phyloP scores from a whole-genome alignment of 2,329 filamentous ascomycete species.

The Xylariaceae sp. region DNA sequence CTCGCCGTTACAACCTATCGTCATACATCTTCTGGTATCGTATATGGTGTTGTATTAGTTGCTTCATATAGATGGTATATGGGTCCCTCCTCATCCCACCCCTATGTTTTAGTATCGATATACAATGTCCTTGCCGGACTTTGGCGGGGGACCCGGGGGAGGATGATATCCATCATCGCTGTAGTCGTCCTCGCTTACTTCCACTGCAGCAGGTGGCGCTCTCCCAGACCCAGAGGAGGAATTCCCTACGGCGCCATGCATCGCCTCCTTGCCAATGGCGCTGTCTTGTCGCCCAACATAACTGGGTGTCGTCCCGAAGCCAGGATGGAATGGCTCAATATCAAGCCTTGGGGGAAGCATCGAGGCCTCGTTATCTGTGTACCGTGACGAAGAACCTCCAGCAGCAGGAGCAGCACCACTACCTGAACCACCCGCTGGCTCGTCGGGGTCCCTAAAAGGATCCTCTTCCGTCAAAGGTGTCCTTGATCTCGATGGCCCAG shows the following conservation, averaged over 20 bases:
- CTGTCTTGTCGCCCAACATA: conserved; percentile 39
- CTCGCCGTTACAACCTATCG: too few relatives aligned
- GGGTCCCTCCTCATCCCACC: too few relatives aligned
- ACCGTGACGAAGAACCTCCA: conserved; percentile 19
- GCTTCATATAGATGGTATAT: too few relatives aligned
- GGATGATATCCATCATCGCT: conserved; percentile 41
- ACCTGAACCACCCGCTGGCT: conserved; percentile 16
- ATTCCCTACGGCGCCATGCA: conserved; percentile 36
- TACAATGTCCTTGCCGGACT: conserved; percentile 36
- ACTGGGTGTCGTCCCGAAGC: conserved; percentile 32
- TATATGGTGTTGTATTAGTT: too few relatives aligned
- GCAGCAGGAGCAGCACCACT: conserved; percentile 19
- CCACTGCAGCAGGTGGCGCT: conserved; percentile 9
- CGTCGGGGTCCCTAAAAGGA: conserved; percentile 35
- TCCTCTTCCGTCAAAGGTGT: conserved; percentile 29
- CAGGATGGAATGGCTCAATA: conserved; percentile 32
- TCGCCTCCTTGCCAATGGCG: conserved; percentile 38
- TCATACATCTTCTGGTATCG: too few relatives aligned
- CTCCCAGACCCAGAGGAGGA: conserved; percentile 6
- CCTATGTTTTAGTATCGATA: conserved; percentile 32
- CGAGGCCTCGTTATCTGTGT: too few relatives aligned
- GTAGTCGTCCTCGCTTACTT: conserved; percentile 21
- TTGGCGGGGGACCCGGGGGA: conserved; percentile 28
- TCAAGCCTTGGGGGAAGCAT: conserved; percentile 3
- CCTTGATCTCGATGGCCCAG: conserved; percentile 29